phyloP scores from a whole-genome alignment of 768 basidiomycete species.

The Termitomyces sp. region DNA sequence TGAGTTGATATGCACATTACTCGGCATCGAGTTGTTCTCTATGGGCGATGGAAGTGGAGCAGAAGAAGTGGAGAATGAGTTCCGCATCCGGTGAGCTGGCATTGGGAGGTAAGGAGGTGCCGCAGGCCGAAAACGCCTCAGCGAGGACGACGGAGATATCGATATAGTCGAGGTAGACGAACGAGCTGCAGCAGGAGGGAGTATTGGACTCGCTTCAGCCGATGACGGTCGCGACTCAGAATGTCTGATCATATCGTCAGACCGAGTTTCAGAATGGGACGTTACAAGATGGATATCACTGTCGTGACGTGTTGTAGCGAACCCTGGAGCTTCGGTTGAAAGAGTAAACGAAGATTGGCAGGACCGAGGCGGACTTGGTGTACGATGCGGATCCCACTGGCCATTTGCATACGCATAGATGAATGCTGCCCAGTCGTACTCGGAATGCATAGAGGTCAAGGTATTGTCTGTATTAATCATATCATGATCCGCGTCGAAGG shows the following conservation, averaged over 20 bases:
- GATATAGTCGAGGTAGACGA: slow-evolving; percentile 15
- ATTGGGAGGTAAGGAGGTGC: slow-evolving; percentile 16
- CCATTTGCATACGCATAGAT: slow-evolving; percentile 74
- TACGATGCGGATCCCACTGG: slow-evolving; percentile 75
- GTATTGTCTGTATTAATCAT: neutral
- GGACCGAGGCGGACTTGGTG: slow-evolving; percentile 54
- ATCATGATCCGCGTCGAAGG: slow-evolving; percentile 15
- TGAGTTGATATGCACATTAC: slow-evolving; percentile 30
- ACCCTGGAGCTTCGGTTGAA: slow-evolving; percentile 1
- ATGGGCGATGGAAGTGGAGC: slow-evolving; percentile 16
- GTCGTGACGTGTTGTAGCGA: neutral
- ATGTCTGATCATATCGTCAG: neutral
- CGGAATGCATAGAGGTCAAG: slow-evolving; percentile 17
- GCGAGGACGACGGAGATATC: slow-evolving; percentile 11
- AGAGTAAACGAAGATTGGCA: slow-evolving; percentile 12
- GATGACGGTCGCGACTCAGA: neutral
- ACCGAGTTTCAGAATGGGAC: neutral
- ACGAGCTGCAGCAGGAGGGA: slow-evolving; percentile 3
- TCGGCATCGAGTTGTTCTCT: slow-evolving; percentile 17
- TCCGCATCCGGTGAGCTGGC: slow-evolving; percentile 21
- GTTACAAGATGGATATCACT: neutral
- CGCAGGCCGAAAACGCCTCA: slow-evolving; percentile 14
- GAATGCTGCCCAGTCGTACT: slow-evolving; percentile 72
- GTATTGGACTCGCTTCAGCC: neutral
- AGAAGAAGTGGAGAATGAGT: slow-evolving; percentile 21